Evolutionary conservation across 2,329 filamentous ascomycete genomes (phyloP).

Genomic region (Penicillium verrucosum): DNA sequence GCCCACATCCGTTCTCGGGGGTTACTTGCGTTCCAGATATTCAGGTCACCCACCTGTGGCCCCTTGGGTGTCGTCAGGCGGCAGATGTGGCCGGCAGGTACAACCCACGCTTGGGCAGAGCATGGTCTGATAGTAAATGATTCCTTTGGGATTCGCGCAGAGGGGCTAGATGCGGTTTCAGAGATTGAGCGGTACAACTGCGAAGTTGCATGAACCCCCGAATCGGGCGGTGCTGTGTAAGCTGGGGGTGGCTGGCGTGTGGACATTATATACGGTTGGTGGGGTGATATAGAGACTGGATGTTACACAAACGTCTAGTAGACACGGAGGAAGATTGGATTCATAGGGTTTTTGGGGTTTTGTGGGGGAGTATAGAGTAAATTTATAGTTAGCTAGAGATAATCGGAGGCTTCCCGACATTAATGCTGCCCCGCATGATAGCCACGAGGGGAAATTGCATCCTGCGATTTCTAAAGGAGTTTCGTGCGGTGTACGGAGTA

Average conservation of each 20-base stretch:
- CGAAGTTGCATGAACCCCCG: conserved; percentile 36
- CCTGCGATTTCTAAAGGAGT: neutral
- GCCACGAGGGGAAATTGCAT: neutral
- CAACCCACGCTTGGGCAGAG: conserved; percentile 70
- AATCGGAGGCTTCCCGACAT: neutral
- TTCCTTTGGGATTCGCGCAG: conserved; percentile 31
- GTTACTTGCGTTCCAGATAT: conserved; percentile 75
- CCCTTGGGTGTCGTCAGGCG: conserved; percentile 73
- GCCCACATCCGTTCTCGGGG: conserved; percentile 82
- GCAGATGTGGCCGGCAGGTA: conserved; percentile 64
- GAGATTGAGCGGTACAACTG: conserved; percentile 39
- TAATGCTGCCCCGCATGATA: conserved; percentile 1
- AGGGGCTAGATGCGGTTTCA: conserved; percentile 29
- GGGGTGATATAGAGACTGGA: neutral
- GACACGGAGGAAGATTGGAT: neutral
- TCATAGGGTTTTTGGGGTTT: neutral
- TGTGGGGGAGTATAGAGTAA: too few species aligned
- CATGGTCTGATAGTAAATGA: conserved; percentile 68
- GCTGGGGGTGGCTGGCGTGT: conserved; percentile 37
- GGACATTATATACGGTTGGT: conserved; percentile 23
- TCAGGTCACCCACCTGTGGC: conserved; percentile 78
- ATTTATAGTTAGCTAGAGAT: neutral
- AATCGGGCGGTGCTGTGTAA: conserved; percentile 37
- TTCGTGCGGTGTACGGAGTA: neutral
- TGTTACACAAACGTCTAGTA: neutral